Conservation (phyloP, 73 alveolate species). For the Diophrys appendiculata region DNA sequence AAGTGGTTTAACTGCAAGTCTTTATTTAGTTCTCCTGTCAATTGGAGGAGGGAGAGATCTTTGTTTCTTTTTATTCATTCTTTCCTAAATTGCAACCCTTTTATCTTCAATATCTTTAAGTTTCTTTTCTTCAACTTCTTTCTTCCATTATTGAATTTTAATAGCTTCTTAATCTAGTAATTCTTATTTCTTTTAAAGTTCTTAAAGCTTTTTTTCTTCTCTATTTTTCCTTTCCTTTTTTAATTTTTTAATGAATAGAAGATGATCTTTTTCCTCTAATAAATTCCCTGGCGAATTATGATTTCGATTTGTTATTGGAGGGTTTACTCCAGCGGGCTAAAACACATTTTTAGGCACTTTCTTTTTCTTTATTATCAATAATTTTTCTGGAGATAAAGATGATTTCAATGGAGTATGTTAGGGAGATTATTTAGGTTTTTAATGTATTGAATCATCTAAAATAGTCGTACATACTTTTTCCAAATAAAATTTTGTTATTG, state of each 20-base stretch:
- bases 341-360: not conserved
- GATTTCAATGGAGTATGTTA: not conserved
- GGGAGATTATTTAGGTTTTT: not conserved
- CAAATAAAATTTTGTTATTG: not conserved
- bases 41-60: not conserved
- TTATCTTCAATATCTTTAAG: not conserved
- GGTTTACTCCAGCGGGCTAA: not conserved
- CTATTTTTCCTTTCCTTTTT: not conserved
- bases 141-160: not conserved
- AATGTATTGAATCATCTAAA: not conserved
- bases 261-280: not conserved
- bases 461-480: not conserved
- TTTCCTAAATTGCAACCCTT: not conserved
- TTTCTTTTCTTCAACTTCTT: not conserved
- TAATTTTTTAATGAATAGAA: not conserved
- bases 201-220: not conserved
- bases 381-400: not conserved
- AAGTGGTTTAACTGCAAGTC: slow-evolving; percentile 7
- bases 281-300: not conserved
- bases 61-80: not conserved
- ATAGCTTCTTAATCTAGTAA: not conserved
- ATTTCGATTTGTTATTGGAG: not conserved
- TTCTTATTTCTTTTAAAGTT: not conserved
- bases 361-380: not conserved
- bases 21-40: not conserved